Conservation (phyloP, 2,329 filamentous ascomycete genomes). For the Capronia coronata region DNA sequence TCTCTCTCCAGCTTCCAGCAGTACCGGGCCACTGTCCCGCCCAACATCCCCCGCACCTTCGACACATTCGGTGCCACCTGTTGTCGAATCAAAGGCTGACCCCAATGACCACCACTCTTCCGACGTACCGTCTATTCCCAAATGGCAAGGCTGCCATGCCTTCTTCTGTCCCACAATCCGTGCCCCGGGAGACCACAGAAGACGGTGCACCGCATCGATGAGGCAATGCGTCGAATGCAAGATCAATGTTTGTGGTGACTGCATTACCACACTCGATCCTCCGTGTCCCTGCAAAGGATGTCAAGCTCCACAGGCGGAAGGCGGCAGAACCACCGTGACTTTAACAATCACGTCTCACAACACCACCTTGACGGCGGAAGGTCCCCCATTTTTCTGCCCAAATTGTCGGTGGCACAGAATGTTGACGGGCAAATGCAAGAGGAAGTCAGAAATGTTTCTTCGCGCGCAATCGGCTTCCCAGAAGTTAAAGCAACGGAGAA, state of each 20-base stretch:
- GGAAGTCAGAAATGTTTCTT: constrained; percentile 22
- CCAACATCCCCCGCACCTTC: constrained; percentile 36
- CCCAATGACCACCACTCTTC: constrained; percentile 9
- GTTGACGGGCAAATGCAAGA: constrained; percentile 26
- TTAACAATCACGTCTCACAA: constrained; percentile 1
- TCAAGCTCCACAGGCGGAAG: constrained; percentile 1
- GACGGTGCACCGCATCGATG: constrained; percentile 40
- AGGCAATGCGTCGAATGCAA: constrained; percentile 43
- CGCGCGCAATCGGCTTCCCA: constrained; percentile 7
- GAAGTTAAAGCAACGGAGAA: constrained; percentile 20
- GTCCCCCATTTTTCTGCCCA: constrained; percentile 26
- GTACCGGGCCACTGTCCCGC: constrained; percentile 35
- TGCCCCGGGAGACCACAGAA: constrained; percentile 41
- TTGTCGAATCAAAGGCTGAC: constrained; percentile 35
- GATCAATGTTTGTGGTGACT: constrained; percentile 43
- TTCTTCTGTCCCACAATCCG: constrained; percentile 44
- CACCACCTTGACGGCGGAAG: constrained; percentile 7
- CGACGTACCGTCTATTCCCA: constrained; percentile 25
- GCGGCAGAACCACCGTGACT: constrained; percentile 5
- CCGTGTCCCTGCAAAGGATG: constrained; percentile 28
- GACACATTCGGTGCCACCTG: constrained; percentile 38
- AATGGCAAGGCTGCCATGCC: constrained; percentile 45
- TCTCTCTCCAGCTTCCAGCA: constrained; percentile 29
- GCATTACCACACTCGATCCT: constrained; percentile 30
- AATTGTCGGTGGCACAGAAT: constrained; percentile 29